Base-by-base conservation (phyloP, 2,329 filamentous ascomycete genomes). In the Neonectria magnoliae region DNA sequence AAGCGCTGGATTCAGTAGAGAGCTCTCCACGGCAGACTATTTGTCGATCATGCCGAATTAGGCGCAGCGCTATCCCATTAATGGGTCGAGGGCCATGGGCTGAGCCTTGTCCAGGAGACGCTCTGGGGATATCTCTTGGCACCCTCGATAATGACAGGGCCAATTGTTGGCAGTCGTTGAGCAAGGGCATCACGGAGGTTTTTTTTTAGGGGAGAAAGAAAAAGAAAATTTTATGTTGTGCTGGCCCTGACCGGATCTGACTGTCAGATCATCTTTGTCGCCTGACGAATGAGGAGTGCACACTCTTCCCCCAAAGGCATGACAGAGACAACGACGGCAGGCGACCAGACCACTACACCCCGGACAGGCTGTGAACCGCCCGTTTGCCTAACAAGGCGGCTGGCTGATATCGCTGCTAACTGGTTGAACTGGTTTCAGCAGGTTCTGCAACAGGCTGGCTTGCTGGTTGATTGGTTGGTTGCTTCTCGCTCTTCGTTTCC, bases 71-170 rank as follows among this genome's bases (percentile, higher is more conserved):
- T 71, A 69, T 64, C 69, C 66, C 66, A 59, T 65, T 65, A 66
- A 60, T 54, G 52, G 65, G 53, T 48, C 62, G 62, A 60, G 61
- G 57, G 63, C 57, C 66, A 63, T 44, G 54, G 56, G 58, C 67
- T 70, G 64, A 58, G 51, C 50, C 62, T 67, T 58, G 58, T 58
- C 61, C 57, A 65, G 60, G 69, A 57, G 52, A 61, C 60, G 70
- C 44, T 73, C 71, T 71, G 71, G 71, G 71, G 70, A 73, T 73
- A 73, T 73, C 70, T 74, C 71, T 73, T 73, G 71, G 71, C 71
- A 59, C 44, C 42, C 48, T 68, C 50, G 68, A 68, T 62, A 62
- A 66, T 56, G 60, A 60, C 62, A 66, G 58, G 62, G 60, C 62
- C 57, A 68, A 55, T 55, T 68, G 59, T 70, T 59, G 57, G 59